A percentile compares a stretch with the other conserved stretches of the same genome.
Evolutionary conservation across 805 yeast species (phyloP).

Genomic region (Candida stauntonica): DNA sequence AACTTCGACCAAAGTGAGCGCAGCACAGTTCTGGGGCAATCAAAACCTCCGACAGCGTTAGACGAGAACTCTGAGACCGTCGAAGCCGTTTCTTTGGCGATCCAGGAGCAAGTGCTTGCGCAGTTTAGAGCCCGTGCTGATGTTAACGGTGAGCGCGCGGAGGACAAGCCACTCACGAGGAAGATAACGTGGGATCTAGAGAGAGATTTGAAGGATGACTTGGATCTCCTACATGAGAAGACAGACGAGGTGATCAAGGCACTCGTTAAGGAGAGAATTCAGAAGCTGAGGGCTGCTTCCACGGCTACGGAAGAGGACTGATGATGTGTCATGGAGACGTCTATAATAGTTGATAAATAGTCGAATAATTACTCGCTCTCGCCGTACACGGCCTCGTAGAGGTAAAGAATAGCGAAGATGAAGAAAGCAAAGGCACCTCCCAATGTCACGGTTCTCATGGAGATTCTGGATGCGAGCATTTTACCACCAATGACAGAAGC

Average conservation of each 20-base stretch:
- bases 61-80: conserved; percentile 32
- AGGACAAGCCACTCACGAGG: too few species aligned
- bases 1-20: conserved; percentile 21
- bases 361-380: too few species aligned
- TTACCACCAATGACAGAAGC: conserved; percentile 95
- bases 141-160: too few species aligned
- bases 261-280: conserved; percentile 34
- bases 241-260: conserved; percentile 40
- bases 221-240: conserved; percentile 34
- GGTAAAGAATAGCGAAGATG: conserved; percentile 74
- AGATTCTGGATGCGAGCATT: conserved; percentile 79
- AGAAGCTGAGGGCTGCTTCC: not conserved
- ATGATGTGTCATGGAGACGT: too few species aligned
- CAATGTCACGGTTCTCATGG: conserved; percentile 86
- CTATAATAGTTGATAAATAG: too few species aligned
- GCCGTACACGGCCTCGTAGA: conserved; percentile 52
- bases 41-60: conserved; percentile 22
- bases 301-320: too few species aligned
- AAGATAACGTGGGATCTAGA: conserved; percentile 34
- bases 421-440: conserved; percentile 89
- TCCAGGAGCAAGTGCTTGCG: conserved; percentile 27
- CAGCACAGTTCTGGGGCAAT: conserved; percentile 15
- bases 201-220: conserved; percentile 34
- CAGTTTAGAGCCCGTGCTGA: conserved; percentile 18
- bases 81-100: conserved; percentile 31